A percentile compares a stretch with the other conserved stretches of the same genome.
Conservation (phyloP, 352 stramenopile genomes). For the Phytophthora niederhauseri region DNA sequence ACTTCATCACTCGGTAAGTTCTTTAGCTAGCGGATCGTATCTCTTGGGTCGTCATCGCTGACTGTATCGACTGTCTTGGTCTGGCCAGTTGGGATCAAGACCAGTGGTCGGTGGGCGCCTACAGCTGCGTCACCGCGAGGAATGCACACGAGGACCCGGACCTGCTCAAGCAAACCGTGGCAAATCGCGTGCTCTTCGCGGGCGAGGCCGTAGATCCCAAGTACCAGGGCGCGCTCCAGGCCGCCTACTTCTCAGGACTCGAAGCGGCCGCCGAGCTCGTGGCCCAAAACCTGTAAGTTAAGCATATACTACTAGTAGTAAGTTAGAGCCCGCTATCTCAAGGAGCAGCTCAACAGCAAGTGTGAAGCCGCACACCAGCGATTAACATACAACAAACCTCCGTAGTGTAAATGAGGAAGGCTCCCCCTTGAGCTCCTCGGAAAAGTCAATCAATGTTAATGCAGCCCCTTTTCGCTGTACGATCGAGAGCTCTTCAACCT, state of each 20-base stretch:
- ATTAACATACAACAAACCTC: not conserved
- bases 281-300: slow-evolving; percentile 16
- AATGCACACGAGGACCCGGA: slow-evolving; percentile 66
- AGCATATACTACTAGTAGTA: too few species aligned
- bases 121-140: slow-evolving; percentile 67
- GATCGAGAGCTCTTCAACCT: slow-evolving; percentile 4
- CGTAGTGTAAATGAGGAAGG: not conserved
- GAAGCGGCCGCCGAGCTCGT: slow-evolving; percentile 33
- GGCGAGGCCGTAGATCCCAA: slow-evolving; percentile 74
- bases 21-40: slow-evolving; percentile 47
- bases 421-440: not conserved
- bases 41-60: slow-evolving; percentile 4
- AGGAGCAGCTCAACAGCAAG: not conserved
- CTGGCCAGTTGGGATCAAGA: slow-evolving; percentile 66
- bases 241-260: slow-evolving; percentile 64
- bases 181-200: slow-evolving; percentile 61
- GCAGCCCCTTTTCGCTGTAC: not conserved
- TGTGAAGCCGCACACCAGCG: not conserved
- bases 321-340: not conserved
- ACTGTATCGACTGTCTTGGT: not conserved
- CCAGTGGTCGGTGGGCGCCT: slow-evolving; percentile 59
- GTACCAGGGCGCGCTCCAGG: slow-evolving; percentile 75
- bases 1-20: slow-evolving; percentile 65
- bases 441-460: slow-evolving; percentile 5
- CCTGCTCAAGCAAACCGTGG: slow-evolving; percentile 51